Evolutionary conservation across 2,329 filamentous ascomycete species (phyloP).

Genomic region (Fusarium sp.): DNA sequence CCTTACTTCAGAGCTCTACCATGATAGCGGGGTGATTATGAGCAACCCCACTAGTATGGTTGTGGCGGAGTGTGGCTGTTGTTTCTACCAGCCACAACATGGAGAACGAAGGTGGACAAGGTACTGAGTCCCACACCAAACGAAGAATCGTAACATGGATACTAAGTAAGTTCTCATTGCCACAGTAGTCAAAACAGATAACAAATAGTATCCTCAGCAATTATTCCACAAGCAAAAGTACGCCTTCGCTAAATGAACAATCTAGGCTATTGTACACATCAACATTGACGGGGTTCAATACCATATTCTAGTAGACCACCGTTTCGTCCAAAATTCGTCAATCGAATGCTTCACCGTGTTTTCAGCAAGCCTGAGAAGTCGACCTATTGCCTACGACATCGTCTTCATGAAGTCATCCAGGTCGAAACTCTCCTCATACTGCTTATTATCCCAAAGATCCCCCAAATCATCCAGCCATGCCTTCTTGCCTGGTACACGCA

Average conservation of each 20-base stretch:
- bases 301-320: constrained; percentile 23
- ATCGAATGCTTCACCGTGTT: constrained; percentile 2
- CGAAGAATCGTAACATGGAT: not conserved
- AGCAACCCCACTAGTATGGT: constrained; percentile 36
- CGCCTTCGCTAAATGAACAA: constrained; percentile 43
- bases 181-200: not conserved
- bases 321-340: constrained; percentile 13
- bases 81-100: not conserved
- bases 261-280: constrained; percentile 40
- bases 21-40: constrained; percentile 39
- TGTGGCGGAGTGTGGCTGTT: constrained; percentile 4
- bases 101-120: not conserved
- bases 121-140: not conserved
- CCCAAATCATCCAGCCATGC: constrained; percentile 93
- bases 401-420: constrained; percentile 93
- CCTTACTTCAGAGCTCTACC: constrained; percentile 30
- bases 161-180: not conserved
- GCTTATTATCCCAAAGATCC: constrained; percentile 95
- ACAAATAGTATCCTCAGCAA: not conserved
- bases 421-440: constrained; percentile 98
- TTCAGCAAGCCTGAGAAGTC: not conserved
- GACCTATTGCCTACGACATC: constrained; percentile 69
- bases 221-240: constrained; percentile 39
- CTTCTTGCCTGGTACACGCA: constrained; percentile 97
- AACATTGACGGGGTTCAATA: constrained; percentile 35